Base-by-base conservation (phyloP, 805 yeast genomes). In the Metschnikowia bowlesiae region DNA sequence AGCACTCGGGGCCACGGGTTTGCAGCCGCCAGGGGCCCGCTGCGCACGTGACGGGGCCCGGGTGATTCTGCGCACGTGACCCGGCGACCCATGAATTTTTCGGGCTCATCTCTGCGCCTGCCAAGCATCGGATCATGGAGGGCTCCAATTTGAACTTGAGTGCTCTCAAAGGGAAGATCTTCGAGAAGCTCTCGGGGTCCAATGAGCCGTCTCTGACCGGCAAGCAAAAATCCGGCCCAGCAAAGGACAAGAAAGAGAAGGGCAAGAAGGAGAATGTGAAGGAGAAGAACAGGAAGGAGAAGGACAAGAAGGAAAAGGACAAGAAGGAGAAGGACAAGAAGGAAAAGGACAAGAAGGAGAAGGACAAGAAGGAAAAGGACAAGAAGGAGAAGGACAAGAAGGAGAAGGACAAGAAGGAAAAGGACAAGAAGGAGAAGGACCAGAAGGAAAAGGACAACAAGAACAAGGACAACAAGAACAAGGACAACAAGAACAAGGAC, bases 91-190 rank as follows among this genome's bases (percentile, higher is more conserved):
- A 35, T 16, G 28, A 44, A 28, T 35, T 35, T 35, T 44, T 44
- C 45, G 38, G 26, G 45, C 45, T 42, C 45, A 42, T 42, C 44
- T 43, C 47, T 8, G 13, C 48, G 42, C 34, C 14, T 26, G 22
- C 43, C 29, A 39, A 34, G 34, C 39, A 44, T 16, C 37, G 35
- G 47, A 49, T 28, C 37, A 78, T 79, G 83, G 80, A 74, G 49
- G 64, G 71, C 37, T 61, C 74, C 8, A 71, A 68, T 52, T 64
- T 80, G 56, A 77, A 73, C 64, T 65, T 80, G 54, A 65, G 84
- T 44, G 80, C 87, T 28, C 71, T 86, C 63, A 85, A 77, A 66
- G 88, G 81, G 55, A 85, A 80, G 64, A 82, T 86, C 39, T 68
- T 84, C 26, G 75, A 71, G 41, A 83, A 84, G 61, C 65, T 84